Evolutionary conservation across 2,329 filamentous ascomycete species (phyloP).

Genomic region (Phialocephala subalpina): DNA sequence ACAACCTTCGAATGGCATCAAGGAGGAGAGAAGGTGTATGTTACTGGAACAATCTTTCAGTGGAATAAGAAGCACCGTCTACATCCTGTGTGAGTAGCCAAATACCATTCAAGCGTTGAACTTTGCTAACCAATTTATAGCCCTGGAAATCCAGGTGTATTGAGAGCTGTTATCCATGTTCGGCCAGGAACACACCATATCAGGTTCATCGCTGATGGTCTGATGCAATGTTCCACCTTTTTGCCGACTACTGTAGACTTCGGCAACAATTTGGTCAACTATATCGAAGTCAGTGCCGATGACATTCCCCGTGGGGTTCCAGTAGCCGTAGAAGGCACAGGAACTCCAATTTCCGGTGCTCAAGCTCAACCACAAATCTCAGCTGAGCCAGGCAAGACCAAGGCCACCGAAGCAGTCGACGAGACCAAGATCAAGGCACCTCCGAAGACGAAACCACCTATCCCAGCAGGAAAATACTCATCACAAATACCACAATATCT

Average conservation of each 20-base stretch:
- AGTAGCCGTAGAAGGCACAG: constrained; percentile 41
- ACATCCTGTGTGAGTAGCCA: constrained; percentile 73
- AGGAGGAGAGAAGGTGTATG: constrained; percentile 88
- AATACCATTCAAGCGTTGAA: constrained; percentile 17
- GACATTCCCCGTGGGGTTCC: constrained; percentile 59
- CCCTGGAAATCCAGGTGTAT: constrained; percentile 61
- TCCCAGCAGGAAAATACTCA: constrained; percentile 69
- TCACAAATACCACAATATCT: constrained; percentile 84
- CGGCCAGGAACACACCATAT: constrained; percentile 95
- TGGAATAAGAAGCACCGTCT: constrained; percentile 96
- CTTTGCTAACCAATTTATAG: constrained; percentile 3
- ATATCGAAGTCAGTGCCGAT: constrained; percentile 89
- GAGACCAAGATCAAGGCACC: constrained; percentile 44
- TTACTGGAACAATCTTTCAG: constrained; percentile 96
- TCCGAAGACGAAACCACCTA: constrained; percentile 63
- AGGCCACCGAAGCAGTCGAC: constrained; percentile 45
- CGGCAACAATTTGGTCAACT: constrained; percentile 97
- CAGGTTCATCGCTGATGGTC: constrained; percentile 93
- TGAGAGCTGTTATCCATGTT: constrained; percentile 81
- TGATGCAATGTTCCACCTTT: constrained; percentile 88
- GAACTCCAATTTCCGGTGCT: constrained; percentile 25
- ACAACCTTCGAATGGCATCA: constrained; percentile 83
- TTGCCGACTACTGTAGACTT: constrained; percentile 97
- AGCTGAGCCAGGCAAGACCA: constrained; percentile 35
- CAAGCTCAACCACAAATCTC: constrained; percentile 30